phyloP scores from a whole-genome alignment of 768 basidiomycete species.

The Amanita pallidorosea region DNA sequence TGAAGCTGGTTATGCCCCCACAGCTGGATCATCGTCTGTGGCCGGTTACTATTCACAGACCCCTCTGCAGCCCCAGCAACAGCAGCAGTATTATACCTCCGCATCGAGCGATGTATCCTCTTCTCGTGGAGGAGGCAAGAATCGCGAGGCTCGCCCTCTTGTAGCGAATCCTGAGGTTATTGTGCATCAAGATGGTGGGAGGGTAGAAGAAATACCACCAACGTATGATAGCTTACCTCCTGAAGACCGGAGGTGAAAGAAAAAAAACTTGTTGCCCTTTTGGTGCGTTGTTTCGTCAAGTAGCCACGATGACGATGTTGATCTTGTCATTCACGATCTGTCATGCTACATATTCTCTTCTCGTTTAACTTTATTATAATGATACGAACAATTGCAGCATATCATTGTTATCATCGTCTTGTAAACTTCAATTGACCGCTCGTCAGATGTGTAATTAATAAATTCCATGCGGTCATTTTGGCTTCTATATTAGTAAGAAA shows the following conservation, averaged over 20 bases:
- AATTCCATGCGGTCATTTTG: too few relatives aligned
- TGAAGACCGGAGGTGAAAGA: constrained; percentile 1
- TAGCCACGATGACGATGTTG: neutral
- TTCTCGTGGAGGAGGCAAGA: constrained; percentile 4
- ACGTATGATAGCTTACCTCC: constrained; percentile 3
- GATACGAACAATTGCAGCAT: neutral
- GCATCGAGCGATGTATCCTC: neutral
- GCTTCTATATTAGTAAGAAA: too few relatives aligned
- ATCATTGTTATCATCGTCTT: too few relatives aligned
- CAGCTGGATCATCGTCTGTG: constrained; percentile 3
- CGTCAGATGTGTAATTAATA: neutral
- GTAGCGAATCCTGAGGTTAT: constrained; percentile 3
- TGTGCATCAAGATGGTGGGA: constrained; percentile 6
- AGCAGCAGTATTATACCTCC: constrained; percentile 1
- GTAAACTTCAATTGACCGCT: neutral
- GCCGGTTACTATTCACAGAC: constrained; percentile 1
- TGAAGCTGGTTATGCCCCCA: constrained; percentile 1
- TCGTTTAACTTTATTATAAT: neutral
- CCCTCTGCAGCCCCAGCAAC: constrained; percentile 1
- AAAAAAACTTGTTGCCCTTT: neutral
- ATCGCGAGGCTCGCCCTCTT: neutral
- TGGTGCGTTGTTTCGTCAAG: neutral
- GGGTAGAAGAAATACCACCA: constrained; percentile 2
- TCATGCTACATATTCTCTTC: neutral
- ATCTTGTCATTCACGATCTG: neutral